Evolutionary conservation across 805 yeast species (phyloP).

Genomic region (Cyberlindnera xishuangbannaensis): DNA sequence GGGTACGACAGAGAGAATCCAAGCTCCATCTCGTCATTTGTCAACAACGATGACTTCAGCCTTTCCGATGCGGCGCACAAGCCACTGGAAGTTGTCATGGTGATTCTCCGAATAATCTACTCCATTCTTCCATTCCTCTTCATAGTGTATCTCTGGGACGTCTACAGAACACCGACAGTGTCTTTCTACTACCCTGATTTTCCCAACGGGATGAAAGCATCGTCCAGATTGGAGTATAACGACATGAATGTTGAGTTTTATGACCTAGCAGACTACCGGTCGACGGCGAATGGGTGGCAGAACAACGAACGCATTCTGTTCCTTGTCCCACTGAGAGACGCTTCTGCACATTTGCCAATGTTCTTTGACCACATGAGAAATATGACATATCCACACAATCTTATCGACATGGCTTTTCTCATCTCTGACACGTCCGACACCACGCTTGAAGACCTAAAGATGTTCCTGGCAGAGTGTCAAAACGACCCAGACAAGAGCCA

Average conservation of each 20-base stretch:
- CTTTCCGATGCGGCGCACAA: constrained; percentile 2
- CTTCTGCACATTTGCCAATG: constrained; percentile 84
- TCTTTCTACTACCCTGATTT: constrained; percentile 30
- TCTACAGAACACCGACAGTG: constrained; percentile 9
- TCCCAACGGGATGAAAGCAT: constrained; percentile 26
- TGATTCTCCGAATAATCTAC: constrained; percentile 5
- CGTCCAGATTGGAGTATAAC: constrained; percentile 23
- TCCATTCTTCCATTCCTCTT: constrained; percentile 13
- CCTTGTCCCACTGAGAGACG: constrained; percentile 89
- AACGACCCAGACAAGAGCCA: constrained; percentile 50
- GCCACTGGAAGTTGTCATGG: constrained; percentile 1
- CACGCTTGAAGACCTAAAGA: constrained; percentile 65
- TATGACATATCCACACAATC: constrained; percentile 80
- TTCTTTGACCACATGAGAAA: constrained; percentile 77
- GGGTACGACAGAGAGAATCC: not conserved
- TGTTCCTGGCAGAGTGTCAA: constrained; percentile 58
- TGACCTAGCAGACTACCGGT: constrained; percentile 63
- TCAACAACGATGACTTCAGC: not conserved
- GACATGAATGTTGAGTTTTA: constrained; percentile 53
- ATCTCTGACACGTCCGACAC: constrained; percentile 89
- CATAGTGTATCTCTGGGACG: constrained; percentile 10
- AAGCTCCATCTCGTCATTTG: constrained; percentile 1
- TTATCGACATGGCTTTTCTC: constrained; percentile 77
- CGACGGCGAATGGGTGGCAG: constrained; percentile 75
- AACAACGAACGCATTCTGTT: constrained; percentile 71